Evolutionary conservation across 768 basidiomycete species (phyloP), one percentile per base, ranked within the genome.

Genomic region (Mycena floridula): DNA sequence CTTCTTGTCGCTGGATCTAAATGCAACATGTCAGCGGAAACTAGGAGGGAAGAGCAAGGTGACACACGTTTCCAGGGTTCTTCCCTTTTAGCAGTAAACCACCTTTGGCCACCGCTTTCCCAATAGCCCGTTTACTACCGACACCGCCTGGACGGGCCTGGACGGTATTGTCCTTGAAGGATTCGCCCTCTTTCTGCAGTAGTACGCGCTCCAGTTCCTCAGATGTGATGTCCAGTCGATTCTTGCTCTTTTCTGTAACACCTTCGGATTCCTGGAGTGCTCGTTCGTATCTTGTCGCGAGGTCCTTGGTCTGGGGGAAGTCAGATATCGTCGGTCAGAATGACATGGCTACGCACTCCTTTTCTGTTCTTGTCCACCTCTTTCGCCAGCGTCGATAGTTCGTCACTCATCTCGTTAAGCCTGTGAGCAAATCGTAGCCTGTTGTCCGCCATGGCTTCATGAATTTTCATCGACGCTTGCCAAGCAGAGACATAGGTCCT

Each of bases 371-470:
- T 93, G 52, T 99, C 96, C 1, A 96, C 90, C 61, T 98, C 94
- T 54, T 90, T 90, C 0, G 82, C 79, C 4, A 98, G 68, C 8
- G 76, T 84, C 15, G 76, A 67, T 22, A 99, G 72, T 57, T 99
- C 96, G n/a, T 97, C 93, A 57, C 87, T 85, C 91, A 97, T 98
- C 64, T 99, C 96, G 58, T 85, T 87, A 35, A 99, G 70, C 35
- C 91, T 80, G 47, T 85, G 78, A 1, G 92, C 77, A 56, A 97
- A 96, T 37, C 83, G 77, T 26, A 93, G 63, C 43, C 92, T 77
- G 61, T 93, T 93, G 54, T 95, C 89, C 9, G 89, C 91, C 70
- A 98, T 79, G 36, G 77, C 64, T 52, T 98, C 94, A 58, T 98
- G 95, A 39, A 93, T 78, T 44, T 79, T 77, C 77, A 99, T 80